Evolutionary conservation across 1,139 yeast species (phyloP).

Genomic region (Nadsonia starkeyi-henricii): DNA sequence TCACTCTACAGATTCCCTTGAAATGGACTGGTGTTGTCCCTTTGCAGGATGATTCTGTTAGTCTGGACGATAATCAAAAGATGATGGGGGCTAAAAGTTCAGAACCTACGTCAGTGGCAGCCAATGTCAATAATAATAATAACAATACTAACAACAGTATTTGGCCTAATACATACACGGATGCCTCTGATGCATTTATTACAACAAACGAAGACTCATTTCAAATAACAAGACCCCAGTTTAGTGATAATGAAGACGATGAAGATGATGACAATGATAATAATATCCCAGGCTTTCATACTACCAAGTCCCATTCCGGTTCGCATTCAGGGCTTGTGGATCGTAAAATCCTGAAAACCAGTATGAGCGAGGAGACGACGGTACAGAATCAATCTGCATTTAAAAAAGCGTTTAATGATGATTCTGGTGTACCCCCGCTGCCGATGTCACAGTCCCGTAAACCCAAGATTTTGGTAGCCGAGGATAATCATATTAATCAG

Average conservation of each 20-base stretch:
- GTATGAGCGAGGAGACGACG: conserved; percentile 2
- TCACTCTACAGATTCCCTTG: conserved; percentile 66
- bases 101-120: conserved; percentile 1
- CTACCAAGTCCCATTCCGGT: too few species aligned
- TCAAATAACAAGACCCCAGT: not conserved
- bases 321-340: too few species aligned
- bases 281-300: too few species aligned
- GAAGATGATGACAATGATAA: conserved; percentile 2
- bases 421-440: too few species aligned
- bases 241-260: not conserved
- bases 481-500: conserved; percentile 83
- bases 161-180: too few species aligned
- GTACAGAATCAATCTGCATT: too few species aligned
- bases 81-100: not conserved
- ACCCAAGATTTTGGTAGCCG: conserved; percentile 64
- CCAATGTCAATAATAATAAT: not conserved
- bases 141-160: not conserved
- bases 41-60: conserved; percentile 2
- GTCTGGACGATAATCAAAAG: conserved; percentile 4
- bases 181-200: not conserved
- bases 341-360: too few species aligned
- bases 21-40: conserved; percentile 39
- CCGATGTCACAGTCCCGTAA: conserved; percentile 26
- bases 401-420: too few species aligned
- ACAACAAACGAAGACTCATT: not conserved